Conservation (phyloP, 2,329 filamentous ascomycete genomes). For the Dissoconium aciculare region DNA sequence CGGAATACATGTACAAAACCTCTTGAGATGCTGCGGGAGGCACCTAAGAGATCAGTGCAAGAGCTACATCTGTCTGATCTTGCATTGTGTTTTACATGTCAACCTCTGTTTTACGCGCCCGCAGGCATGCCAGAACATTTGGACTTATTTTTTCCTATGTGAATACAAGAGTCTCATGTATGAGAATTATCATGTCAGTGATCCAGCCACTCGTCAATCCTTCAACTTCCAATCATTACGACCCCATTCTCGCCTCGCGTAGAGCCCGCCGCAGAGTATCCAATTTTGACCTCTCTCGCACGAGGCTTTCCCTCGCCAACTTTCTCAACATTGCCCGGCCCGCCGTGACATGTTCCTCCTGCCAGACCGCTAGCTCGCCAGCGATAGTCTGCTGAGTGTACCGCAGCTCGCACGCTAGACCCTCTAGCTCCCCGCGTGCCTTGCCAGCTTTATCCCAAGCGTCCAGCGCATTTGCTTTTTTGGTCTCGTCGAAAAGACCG, state of each 20-base stretch:
- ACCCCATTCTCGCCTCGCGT: constrained; percentile 42
- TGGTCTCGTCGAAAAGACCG: constrained; percentile 70
- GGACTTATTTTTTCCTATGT: too few species aligned
- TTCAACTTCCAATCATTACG: too few species aligned
- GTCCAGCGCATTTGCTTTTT: constrained; percentile 68
- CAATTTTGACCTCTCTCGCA: constrained; percentile 63
- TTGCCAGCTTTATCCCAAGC: constrained; percentile 65
- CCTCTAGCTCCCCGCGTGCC: constrained; percentile 53
- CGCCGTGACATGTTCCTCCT: constrained; percentile 69
- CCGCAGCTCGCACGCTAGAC: constrained; percentile 64
- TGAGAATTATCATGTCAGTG: too few species aligned
- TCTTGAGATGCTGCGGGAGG: too few species aligned
- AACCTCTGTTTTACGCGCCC: too few species aligned
- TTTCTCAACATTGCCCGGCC: constrained; percentile 60
- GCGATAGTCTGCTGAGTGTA: constrained; percentile 93
- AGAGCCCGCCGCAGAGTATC: constrained; percentile 70
- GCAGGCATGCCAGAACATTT: too few species aligned
- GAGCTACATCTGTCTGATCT: too few species aligned
- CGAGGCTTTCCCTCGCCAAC: constrained; percentile 62
- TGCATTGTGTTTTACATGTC: too few species aligned
- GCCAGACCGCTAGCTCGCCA: constrained; percentile 82
- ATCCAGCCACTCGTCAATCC: too few species aligned
- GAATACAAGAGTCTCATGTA: too few species aligned
- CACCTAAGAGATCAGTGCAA: too few species aligned
- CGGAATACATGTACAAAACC: neutral